Evolutionary conservation across 2,329 filamentous ascomycete genomes (phyloP).

Genomic region (Pseudogymnoascus verrucosus): DNA sequence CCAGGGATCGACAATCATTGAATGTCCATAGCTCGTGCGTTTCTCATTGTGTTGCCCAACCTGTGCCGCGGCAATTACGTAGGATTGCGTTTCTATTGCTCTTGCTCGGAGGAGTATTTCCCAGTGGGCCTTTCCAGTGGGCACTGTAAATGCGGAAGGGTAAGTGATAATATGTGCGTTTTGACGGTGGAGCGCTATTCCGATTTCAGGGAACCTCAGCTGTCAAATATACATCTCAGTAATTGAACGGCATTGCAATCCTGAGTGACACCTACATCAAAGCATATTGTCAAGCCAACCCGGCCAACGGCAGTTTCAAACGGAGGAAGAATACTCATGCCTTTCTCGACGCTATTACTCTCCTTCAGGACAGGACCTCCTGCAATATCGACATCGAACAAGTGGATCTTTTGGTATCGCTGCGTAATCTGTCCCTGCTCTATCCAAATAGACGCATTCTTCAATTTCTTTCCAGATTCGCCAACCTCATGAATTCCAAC

Average conservation of each 20-base stretch:
- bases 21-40: slow-evolving; percentile 75
- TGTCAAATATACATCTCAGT: slow-evolving; percentile 18
- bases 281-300: slow-evolving; percentile 78
- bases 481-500: slow-evolving; percentile 79
- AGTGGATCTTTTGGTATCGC: slow-evolving; percentile 80
- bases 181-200: slow-evolving; percentile 55
- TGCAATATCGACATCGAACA: slow-evolving; percentile 67
- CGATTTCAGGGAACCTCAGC: slow-evolving; percentile 72
- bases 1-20: slow-evolving; percentile 82
- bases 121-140: slow-evolving; percentile 84
- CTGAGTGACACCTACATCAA: slow-evolving; percentile 50
- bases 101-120: slow-evolving; percentile 67
- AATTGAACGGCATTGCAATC: background rate
- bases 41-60: slow-evolving; percentile 65
- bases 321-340: slow-evolving; percentile 54
- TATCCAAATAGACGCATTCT: slow-evolving; percentile 62
- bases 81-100: slow-evolving; percentile 84
- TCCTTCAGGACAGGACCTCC: slow-evolving; percentile 53
- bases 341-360: slow-evolving; percentile 60
- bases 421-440: slow-evolving; percentile 49
- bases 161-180: slow-evolving; percentile 74
- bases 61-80: slow-evolving; percentile 81
- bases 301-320: slow-evolving; percentile 67
- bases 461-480: slow-evolving; percentile 41
- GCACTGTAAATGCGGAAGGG: slow-evolving; percentile 83